These are phyloP conservation scores for Claviceps sp. DNA, from an alignment of 2,329 filamentous ascomycete species.

Conservation along the genomic window DNA sequence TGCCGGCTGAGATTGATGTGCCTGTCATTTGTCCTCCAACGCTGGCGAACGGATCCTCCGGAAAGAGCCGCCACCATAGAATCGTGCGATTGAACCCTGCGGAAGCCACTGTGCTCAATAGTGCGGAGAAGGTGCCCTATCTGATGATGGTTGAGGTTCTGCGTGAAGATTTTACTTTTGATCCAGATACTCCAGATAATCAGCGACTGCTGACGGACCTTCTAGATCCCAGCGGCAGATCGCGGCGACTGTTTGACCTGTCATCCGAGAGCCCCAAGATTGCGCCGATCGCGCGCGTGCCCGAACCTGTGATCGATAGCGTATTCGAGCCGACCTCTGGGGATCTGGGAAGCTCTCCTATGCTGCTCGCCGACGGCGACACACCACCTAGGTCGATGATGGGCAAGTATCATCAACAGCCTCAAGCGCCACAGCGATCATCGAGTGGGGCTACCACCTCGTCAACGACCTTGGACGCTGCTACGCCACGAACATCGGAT, in stretches of 20 bases:
- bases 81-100: constrained; percentile 74
- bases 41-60: constrained; percentile 57
- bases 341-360: constrained; percentile 60
- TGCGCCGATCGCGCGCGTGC: constrained; percentile 24
- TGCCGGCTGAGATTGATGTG: constrained; percentile 74
- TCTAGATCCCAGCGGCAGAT: constrained; percentile 41
- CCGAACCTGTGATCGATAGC: constrained; percentile 47
- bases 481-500: constrained; percentile 57
- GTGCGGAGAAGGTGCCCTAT: constrained; percentile 75
- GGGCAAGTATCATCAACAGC: constrained; percentile 14
- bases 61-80: constrained; percentile 65
- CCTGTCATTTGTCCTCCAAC: constrained; percentile 69
- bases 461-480: constrained; percentile 44
- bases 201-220: constrained; percentile 47
- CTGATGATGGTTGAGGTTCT: constrained; percentile 74
- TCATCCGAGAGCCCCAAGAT: constrained; percentile 49
- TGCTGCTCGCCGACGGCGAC: constrained; percentile 47
- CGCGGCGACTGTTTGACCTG: constrained; percentile 52
- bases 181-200: constrained; percentile 62
- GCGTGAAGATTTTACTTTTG: constrained; percentile 70
- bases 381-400: constrained; percentile 16
- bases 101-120: constrained; percentile 74
- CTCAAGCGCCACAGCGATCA: constrained; percentile 34
- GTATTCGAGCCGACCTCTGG: constrained; percentile 74
- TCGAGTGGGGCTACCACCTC: constrained; percentile 49